Conservation (phyloP, 2,329 filamentous ascomycete genomes). For the Alternaria sp. region DNA sequence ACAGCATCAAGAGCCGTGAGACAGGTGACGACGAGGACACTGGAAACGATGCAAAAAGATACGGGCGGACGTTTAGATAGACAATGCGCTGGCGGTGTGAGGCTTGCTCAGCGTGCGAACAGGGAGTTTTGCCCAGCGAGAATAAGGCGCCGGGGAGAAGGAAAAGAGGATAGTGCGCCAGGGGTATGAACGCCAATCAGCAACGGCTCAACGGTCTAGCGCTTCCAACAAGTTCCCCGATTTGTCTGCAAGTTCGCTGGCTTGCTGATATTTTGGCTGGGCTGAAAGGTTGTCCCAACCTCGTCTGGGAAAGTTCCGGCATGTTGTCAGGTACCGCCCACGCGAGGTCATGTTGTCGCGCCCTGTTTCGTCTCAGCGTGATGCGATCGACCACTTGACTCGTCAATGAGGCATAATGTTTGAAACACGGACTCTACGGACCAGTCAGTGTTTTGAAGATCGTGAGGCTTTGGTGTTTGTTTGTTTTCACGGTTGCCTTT, state of each 20-base stretch:
- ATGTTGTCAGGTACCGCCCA: slow-evolving; percentile 23
- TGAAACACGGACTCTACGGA: slow-evolving; percentile 16
- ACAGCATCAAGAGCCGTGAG: not conserved
- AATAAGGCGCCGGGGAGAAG: slow-evolving; percentile 24
- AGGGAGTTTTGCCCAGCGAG: slow-evolving; percentile 17
- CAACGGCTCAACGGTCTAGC: slow-evolving; percentile 30
- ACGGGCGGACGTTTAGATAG: slow-evolving; percentile 20
- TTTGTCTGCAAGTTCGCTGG: slow-evolving; percentile 35
- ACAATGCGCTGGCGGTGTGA: slow-evolving; percentile 42
- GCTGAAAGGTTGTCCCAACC: slow-evolving; percentile 31
- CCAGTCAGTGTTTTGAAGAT: slow-evolving; percentile 25
- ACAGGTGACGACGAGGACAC: slow-evolving; percentile 13
- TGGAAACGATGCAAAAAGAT: slow-evolving; percentile 19
- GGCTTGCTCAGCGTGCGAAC: slow-evolving; percentile 32
- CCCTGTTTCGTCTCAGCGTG: slow-evolving; percentile 15
- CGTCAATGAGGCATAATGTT: slow-evolving; percentile 11
- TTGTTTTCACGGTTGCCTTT: slow-evolving; percentile 24
- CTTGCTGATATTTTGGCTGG: slow-evolving; percentile 21
- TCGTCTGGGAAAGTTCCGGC: slow-evolving; percentile 6
- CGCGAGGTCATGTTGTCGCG: slow-evolving; percentile 23
- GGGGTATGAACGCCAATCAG: slow-evolving; percentile 39
- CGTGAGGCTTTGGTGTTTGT: slow-evolving; percentile 30
- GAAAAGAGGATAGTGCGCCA: slow-evolving; percentile 24
- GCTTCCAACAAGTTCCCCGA: slow-evolving; percentile 34
- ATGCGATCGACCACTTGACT: slow-evolving; percentile 18